Base-by-base conservation (phyloP, 208 protist genomes). In the Tetramitus jugosus region DNA sequence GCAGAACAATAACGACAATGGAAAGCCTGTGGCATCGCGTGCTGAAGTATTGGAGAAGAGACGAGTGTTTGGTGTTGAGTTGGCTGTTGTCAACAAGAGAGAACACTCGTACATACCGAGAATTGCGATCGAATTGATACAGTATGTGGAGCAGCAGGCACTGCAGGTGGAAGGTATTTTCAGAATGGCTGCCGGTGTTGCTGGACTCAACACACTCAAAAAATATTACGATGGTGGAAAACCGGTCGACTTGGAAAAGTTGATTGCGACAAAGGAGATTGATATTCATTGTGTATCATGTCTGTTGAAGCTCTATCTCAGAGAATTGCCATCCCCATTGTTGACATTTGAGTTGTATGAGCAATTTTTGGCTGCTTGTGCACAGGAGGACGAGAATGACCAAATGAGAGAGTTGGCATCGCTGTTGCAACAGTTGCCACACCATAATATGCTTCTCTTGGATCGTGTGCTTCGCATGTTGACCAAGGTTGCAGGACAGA, bases 281-380 rank as follows among this genome's bases (percentile, higher is more conserved):
- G 68, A 75, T 39, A 60, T 75, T 60, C 68, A 75, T 39, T 26
- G 14, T 39, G 43, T 60, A 14, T 13, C 68, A 26, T 26, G 68
- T 60, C 31, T 56, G 23, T 40, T 75, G 3, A 75, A 75, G 60
- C n/a, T 40, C 23, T 75, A 40, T 20, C 40, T 75, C 23, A 75
- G 68, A 75, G 42, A 56, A 20, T 40, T 75, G 23, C 68, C 68
- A 40, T 23, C 35, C 4, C 68, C 68, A 40, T 60, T 75, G n/a
- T 39, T 60, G 0, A 60, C 43, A 8, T 71, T 49, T 33, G n/a
- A 71, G 17, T 1, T 4, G 1, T 71, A 71, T 46, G 64, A 71
- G n/a, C 10, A 14, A 10, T 71, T 71, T 14, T 49, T 71, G 14
- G 17, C 8, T n/a, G 20, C 40, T 35, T 14, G 8, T 17, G 10